Evolutionary conservation across 225 moss, liverwort and hornwort genomes (phyloP).

Genomic region (Marchantia paleacea): DNA sequence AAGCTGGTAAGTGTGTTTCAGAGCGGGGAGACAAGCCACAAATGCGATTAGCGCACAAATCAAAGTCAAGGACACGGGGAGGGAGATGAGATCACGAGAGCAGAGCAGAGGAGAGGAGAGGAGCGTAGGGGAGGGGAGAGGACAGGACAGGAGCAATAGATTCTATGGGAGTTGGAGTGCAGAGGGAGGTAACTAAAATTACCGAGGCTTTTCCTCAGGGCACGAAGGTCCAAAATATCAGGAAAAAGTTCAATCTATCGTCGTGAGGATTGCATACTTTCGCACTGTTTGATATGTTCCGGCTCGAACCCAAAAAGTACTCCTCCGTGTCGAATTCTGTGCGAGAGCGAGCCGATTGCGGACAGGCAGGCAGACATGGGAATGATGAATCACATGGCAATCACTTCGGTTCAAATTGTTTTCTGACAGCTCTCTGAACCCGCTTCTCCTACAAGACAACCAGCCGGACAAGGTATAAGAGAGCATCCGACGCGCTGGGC

Average conservation of each 20-base stretch:
- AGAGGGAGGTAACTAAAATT: not conserved
- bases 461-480: not conserved
- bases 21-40: too few relatives aligned
- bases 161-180: not conserved
- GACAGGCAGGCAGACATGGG: not conserved
- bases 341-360: not conserved
- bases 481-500: not conserved
- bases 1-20: too few relatives aligned
- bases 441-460: not conserved
- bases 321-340: not conserved
- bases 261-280: not conserved
- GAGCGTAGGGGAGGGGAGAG: not conserved
- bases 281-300: not conserved
- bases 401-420: not conserved
- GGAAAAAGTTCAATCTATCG: not conserved
- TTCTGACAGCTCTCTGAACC: not conserved
- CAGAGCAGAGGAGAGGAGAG: not conserved
- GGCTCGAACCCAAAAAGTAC: not conserved
- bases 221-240: slow-evolving; percentile 6
- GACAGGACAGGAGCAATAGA: not conserved
- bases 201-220: not conserved
- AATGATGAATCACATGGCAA: slow-evolving; percentile 12
- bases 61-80: too few relatives aligned
- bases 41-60: too few relatives aligned
- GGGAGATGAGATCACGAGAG: too few relatives aligned